phyloP scores from a whole-genome alignment of 2,329 filamentous ascomycete genomes.

The Macroventuria anomochaeta region DNA sequence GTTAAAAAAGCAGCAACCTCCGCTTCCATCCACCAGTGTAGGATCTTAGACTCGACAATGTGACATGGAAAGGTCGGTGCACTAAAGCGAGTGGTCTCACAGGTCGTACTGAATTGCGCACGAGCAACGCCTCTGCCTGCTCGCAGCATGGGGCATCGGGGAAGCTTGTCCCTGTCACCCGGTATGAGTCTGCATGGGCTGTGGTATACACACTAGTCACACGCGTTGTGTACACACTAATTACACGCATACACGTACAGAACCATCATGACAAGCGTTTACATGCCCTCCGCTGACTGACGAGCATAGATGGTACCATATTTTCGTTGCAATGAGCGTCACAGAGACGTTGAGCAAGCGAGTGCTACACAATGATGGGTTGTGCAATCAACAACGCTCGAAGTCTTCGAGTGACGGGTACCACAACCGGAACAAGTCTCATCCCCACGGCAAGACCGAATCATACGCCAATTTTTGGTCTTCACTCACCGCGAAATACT shows the following conservation, averaged over 20 bases:
- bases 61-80: not conserved
- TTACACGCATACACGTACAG: not conserved
- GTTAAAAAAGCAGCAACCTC: not conserved
- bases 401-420: not conserved
- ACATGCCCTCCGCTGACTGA: not conserved
- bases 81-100: not conserved
- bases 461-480: not conserved
- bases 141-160: not conserved
- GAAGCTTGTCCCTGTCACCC: slow-evolving; percentile 3
- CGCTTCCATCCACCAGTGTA: not conserved
- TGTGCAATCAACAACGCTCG: not conserved
- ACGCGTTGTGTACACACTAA: slow-evolving; percentile 11
- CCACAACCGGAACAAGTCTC: not conserved
- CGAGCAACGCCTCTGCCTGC: slow-evolving; percentile 1
- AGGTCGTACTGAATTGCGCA: slow-evolving; percentile 1
- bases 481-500: too few relatives aligned
- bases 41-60: not conserved
- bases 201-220: slow-evolving; percentile 1
- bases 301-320: not conserved
- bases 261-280: not conserved
- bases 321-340: not conserved
- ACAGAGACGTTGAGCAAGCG: not conserved
- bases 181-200: not conserved
- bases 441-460: not conserved
- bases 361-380: not conserved